Conservation (phyloP, 192 early-diverging fungal species). For the Gaertneriomyces semiglobifer region DNA sequence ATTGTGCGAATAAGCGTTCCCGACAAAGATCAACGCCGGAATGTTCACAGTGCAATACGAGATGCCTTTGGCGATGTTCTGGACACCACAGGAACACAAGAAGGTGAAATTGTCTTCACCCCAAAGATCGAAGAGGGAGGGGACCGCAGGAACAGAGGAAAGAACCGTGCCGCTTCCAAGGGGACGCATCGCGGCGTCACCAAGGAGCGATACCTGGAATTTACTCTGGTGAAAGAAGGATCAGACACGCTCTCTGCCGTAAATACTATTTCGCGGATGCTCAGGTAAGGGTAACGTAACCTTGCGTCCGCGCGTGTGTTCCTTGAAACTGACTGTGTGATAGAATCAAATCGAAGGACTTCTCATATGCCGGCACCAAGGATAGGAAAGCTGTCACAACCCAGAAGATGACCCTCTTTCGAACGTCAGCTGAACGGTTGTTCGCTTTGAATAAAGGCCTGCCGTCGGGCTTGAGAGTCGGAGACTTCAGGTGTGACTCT, state of each 20-base stretch:
- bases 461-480: conserved; percentile 56
- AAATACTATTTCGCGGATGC: conserved; percentile 51
- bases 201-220: conserved; percentile 74
- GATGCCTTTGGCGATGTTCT: neutral
- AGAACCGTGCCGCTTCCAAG: conserved; percentile 7
- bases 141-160: neutral
- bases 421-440: conserved; percentile 56
- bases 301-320: neutral
- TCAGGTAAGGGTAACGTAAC: conserved; percentile 34
- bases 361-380: conserved; percentile 91
- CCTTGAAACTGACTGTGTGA: neutral
- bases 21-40: too few species aligned
- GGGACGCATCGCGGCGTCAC: conserved; percentile 46
- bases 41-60: neutral
- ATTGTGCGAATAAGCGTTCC: too few species aligned
- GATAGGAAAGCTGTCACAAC: conserved; percentile 88
- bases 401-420: conserved; percentile 73
- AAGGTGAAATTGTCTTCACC: neutral
- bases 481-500: conserved; percentile 63
- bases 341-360: conserved; percentile 37
- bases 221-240: conserved; percentile 91
- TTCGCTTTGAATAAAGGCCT: conserved; percentile 48
- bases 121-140: neutral
- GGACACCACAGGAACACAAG: neutral
- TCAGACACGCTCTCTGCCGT: conserved; percentile 87